These are phyloP conservation scores for Phanerochaete sordida DNA, from an alignment of 768 basidiomycete genomes.

Conservation along the genomic window DNA sequence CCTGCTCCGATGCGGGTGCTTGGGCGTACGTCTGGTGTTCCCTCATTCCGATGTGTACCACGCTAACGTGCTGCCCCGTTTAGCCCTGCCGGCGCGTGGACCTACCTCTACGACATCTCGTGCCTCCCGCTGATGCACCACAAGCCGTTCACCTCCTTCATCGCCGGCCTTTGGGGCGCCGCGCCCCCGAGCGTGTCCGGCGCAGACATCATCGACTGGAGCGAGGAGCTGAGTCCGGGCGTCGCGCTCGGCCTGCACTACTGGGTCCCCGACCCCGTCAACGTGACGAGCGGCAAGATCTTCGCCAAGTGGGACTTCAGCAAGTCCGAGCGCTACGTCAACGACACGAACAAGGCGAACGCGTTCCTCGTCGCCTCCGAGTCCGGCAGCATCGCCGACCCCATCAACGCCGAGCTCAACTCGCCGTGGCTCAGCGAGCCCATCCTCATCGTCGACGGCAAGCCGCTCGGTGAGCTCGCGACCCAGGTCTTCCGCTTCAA, in stretches of 20 bases:
- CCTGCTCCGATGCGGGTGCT: conserved; percentile 35
- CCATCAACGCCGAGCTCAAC: not conserved
- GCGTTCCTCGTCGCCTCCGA: not conserved
- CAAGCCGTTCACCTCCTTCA: conserved; percentile 26
- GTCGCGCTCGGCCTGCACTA: conserved; percentile 48
- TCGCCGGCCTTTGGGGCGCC: conserved; percentile 29
- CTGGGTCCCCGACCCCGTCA: conserved; percentile 46
- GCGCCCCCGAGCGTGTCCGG: not conserved
- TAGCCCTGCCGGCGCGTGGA: conserved; percentile 28
- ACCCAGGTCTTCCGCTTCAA: conserved; percentile 1
- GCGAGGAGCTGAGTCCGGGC: not conserved
- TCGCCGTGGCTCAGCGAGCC: not conserved
- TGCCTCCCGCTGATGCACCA: conserved; percentile 37
- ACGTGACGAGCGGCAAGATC: conserved; percentile 29
- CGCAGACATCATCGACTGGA: not conserved
- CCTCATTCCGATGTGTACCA: too few species aligned
- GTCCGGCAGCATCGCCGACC: not conserved
- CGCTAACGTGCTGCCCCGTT: not conserved
- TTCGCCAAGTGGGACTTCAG: conserved; percentile 55
- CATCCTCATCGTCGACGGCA: not conserved
- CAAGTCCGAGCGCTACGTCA: conserved; percentile 12
- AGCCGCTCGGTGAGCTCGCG: not conserved
- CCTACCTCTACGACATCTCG: conserved; percentile 52
- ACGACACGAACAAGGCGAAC: not conserved
- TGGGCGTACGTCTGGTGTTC: too few species aligned